These are phyloP conservation scores for Westerdykella aurantiaca DNA, from an alignment of 2,329 filamentous ascomycete species.

Conservation along the genomic window DNA sequence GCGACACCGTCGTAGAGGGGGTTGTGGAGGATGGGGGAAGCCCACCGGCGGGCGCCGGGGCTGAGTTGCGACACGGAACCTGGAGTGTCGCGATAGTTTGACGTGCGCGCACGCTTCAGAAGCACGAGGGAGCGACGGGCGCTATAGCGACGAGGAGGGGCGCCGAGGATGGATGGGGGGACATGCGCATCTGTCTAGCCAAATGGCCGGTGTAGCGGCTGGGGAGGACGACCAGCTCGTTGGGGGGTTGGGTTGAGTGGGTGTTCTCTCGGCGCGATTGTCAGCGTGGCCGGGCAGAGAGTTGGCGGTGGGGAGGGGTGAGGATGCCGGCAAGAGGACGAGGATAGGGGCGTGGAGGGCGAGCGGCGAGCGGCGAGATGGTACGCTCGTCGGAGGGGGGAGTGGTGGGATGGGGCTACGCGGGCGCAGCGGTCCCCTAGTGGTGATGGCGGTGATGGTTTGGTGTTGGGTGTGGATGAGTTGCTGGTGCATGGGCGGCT, in stretches of 20 bases:
- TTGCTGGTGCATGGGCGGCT: slow-evolving; percentile 18
- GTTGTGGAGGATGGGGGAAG: slow-evolving; percentile 1
- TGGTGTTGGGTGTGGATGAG: slow-evolving; percentile 4
- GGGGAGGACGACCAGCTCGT: not conserved
- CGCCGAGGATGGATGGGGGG: slow-evolving; percentile 20
- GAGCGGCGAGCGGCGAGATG: not conserved
- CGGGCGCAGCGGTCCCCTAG: slow-evolving; percentile 5
- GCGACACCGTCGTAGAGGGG: too few species aligned
- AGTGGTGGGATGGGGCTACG: slow-evolving; percentile 24
- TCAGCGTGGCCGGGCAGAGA: not conserved
- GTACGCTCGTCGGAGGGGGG: slow-evolving; percentile 11
- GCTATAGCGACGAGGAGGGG: slow-evolving; percentile 16
- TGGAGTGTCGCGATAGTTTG: slow-evolving; percentile 3
- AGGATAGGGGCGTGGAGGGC: slow-evolving; percentile 2
- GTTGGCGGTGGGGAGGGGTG: not conserved
- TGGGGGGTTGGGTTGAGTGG: not conserved
- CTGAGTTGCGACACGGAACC: slow-evolving; percentile 18
- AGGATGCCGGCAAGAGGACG: not conserved
- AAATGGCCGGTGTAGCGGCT: slow-evolving; percentile 9
- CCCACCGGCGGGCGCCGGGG: slow-evolving; percentile 23
- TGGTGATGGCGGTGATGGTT: slow-evolving; percentile 8
- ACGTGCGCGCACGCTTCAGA: slow-evolving; percentile 17
- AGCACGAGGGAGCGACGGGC: slow-evolving; percentile 9
- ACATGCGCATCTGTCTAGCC: slow-evolving; percentile 31
- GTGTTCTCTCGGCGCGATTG: not conserved